Base-by-base conservation (phyloP, 306 rosid species). In the Cercis canadensis region DNA sequence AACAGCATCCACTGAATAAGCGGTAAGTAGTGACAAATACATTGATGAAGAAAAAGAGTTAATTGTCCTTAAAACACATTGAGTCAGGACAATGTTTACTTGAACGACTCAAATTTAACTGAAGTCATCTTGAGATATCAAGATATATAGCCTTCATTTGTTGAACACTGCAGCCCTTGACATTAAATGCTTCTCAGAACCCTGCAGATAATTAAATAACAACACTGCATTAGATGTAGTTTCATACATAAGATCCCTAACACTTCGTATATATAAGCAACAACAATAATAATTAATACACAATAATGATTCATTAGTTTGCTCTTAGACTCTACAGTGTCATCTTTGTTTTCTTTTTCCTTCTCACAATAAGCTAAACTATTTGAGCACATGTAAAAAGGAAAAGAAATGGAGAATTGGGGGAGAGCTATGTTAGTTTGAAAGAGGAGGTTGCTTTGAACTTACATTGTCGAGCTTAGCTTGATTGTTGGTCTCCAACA, bases 401-500 rank as follows among this genome's bases (percentile, higher is more conserved):
- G 29, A 24, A 24, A 1, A 24, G 29, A 24, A 24, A 24, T 24
- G 29, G 29, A 24, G 29, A 24, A 24, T 24, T 24, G 29, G 29
- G 29, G 29, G 29, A 24, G 29, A 24, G 29, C 2, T 37, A 37
- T 37, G 8, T 3, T 37, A 37, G 7, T 8, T 8, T 5, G 6
- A 29, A 47, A 8, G 33, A 11, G 55, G n/a, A 6, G 1, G 19
- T 19, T 33, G 56, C 16, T 18, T 36, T 0, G 16, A 51, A 62
- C 97, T 80, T 82, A 92, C 97, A 71, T 82, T 90, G 50, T 92
- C 92, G 82, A 83, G 76, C 86, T 87, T 95, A 80, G 87, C 80
- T 69, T 92, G 97, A 75, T 83, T 87, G 85, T 83, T 92, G 80
- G 79, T 85, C 79, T 95, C 97, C 88, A 95, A 51, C 96, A 89